Evolutionary conservation across 2,329 filamentous ascomycete species (phyloP).

Genomic region (Hypocrella siamensis): DNA sequence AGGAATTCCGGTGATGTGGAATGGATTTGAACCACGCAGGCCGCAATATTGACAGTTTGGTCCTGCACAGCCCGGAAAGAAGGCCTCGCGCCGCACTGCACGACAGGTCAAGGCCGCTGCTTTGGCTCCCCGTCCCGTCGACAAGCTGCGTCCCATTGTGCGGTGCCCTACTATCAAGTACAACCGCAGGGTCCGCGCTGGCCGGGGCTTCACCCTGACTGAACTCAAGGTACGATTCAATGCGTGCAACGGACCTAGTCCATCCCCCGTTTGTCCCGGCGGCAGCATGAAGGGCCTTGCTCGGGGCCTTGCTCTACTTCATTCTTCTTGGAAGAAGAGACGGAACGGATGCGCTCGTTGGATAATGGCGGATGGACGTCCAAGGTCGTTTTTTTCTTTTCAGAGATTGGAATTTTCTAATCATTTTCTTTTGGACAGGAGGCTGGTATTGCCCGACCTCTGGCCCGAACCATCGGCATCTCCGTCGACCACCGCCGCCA

Average conservation of each 20-base stretch:
- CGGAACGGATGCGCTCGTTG: no score
- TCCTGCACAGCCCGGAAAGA: slow-evolving; percentile 67
- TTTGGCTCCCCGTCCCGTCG: slow-evolving; percentile 89
- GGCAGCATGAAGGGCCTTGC: no score
- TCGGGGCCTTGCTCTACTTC: no score
- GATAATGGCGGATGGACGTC: no score
- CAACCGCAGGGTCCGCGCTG: slow-evolving; percentile 93
- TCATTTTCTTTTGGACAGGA: slow-evolving; percentile 39
- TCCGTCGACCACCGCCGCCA: slow-evolving; percentile 89
- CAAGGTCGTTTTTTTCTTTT: not conserved
- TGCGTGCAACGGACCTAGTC: not conserved
- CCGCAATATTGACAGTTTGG: not conserved
- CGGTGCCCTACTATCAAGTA: slow-evolving; percentile 98
- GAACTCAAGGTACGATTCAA: slow-evolving; percentile 76
- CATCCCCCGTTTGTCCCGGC: no score
- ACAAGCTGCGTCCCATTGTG: slow-evolving; percentile 91
- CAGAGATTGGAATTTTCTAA: not conserved
- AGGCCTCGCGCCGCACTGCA: slow-evolving; percentile 79
- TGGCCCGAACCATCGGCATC: slow-evolving; percentile 94
- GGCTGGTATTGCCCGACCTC: slow-evolving; percentile 86
- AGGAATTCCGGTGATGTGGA: no score
- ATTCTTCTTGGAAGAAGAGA: no score
- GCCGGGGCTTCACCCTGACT: slow-evolving; percentile 92
- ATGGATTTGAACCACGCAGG: not conserved
- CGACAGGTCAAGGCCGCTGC: slow-evolving; percentile 90